Conservation (phyloP, 2,329 filamentous ascomycete genomes). For the Apiospora kogelbergensis region DNA sequence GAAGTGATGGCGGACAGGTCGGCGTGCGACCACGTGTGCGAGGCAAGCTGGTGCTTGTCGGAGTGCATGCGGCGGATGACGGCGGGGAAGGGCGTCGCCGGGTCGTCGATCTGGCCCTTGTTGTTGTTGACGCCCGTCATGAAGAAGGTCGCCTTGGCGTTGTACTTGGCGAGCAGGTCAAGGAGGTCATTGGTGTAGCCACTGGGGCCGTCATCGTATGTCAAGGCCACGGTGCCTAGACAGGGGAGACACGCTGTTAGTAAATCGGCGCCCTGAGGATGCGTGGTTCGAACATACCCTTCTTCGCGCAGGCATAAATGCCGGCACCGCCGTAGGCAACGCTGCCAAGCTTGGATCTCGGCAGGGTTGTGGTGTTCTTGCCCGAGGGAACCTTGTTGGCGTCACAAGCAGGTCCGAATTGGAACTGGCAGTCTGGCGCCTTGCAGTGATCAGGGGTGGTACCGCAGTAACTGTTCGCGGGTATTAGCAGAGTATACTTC, state of each 20-base stretch:
- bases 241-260: conserved; percentile 31
- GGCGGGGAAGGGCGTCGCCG: conserved; percentile 29
- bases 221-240: conserved; percentile 21
- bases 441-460: conserved; percentile 55
- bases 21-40: conserved; percentile 48
- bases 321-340: conserved; percentile 45
- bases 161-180: conserved; percentile 17
- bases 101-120: conserved; percentile 37
- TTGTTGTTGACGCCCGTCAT: conserved; percentile 42
- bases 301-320: conserved; percentile 41
- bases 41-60: conserved; percentile 47
- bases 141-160: conserved; percentile 25
- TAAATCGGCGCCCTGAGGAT: conserved; percentile 46
- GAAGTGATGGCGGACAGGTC: conserved; percentile 37
- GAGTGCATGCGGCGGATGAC: conserved; percentile 43
- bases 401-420: conserved; percentile 61
- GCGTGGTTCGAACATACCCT: conserved; percentile 43
- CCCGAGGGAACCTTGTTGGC: conserved; percentile 56
- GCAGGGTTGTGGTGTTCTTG: conserved; percentile 51
- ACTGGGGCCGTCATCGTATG: conserved; percentile 26
- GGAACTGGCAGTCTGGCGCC: conserved; percentile 61
- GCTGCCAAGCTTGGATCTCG: conserved; percentile 54
- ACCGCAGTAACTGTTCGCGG: conserved; percentile 50
- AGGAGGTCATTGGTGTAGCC: conserved; percentile 21
- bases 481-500: background rate